Percentiles rank a stretch among this genome's conserved stretches.
These are phyloP conservation scores for Friedmanniomyces simplex DNA, from an alignment of 495 filamentous ascomycete genomes.

Conservation along the genomic window DNA sequence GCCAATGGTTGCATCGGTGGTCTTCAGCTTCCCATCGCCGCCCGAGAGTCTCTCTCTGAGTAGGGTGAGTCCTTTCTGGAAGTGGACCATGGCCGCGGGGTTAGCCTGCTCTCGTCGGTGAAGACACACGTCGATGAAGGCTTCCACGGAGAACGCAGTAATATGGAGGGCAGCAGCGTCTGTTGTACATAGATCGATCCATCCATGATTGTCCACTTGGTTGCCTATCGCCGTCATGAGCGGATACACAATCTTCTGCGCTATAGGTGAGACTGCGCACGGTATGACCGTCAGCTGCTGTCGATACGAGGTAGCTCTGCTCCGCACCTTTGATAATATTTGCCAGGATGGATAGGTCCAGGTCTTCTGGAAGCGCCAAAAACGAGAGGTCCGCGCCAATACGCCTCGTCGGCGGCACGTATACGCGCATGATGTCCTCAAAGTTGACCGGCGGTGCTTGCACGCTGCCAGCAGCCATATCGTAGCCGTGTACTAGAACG, in stretches of 20 bases:
- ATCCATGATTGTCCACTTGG: neutral
- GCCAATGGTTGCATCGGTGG: constrained; percentile 1
- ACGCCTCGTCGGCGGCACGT: constrained; percentile 1
- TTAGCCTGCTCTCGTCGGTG: neutral
- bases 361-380: neutral
- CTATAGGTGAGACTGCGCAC: constrained; percentile 5
- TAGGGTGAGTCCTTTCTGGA: neutral
- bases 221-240: constrained; percentile 6
- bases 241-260: constrained; percentile 3
- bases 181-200: neutral
- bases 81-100: constrained; percentile 3
- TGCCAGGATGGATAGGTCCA: neutral
- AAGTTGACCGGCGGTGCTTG: neutral
- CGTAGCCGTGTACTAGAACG: neutral
- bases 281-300: neutral
- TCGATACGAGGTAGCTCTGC: neutral
- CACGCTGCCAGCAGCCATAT: neutral
- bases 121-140: constrained; percentile 1
- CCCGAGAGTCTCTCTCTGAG: neutral
- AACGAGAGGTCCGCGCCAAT: constrained; percentile 6
- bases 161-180: constrained; percentile 6
- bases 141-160: constrained; percentile 5
- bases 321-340: constrained; percentile 8
- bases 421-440: neutral
- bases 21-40: neutral